Evolutionary conservation across 2,329 filamentous ascomycete genomes (phyloP), one percentile per base, ranked within the genome.

Genomic region (Aureobasidium uvarum): DNA sequence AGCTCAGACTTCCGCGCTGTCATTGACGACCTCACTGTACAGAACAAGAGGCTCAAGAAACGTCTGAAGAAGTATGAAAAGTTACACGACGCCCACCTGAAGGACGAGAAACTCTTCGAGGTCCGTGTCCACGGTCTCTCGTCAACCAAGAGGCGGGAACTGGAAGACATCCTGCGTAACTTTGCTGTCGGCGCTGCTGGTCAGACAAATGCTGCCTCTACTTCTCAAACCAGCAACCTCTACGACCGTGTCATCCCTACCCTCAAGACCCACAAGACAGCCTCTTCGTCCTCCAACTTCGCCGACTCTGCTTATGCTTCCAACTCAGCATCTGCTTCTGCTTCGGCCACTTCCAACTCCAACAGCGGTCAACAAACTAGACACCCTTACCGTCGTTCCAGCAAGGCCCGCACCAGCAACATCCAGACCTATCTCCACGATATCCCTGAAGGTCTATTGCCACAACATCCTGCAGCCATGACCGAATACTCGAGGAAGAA

Each of bases 1-100:
- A 86, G 85, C 33, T 90, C 90, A 65, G 91, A 93, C 65, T 93
- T 87, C 67, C 83, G 91, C 54, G 89, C 89, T 69, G 90, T 96
- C 18, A 96, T 96, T 55, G 91, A 96, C 71, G 92, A 96, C 73
- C 77, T 96, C 66, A 96, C 91, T 0, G 81, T 96, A 31, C 89
- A 92, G 73, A 96, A 95, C 73, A 90, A 91, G 74, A 88, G 86
- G 60, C 75, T 96, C 67, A 92, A 88, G 77, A 86, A 89, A 69
- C 86, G 87, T 71, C 72, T 96, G 39, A 89, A 85, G 71, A 87
- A 85, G 62, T 90, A 90, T 68, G 89, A 90, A 74, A 86, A 86
- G 68, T 78, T 85, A 31, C 86, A 88, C 1, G 85, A 86, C 20
- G 83, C 87, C 48, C 84, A 88, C 68, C 77, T 93, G 58, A 84